Evolutionary conservation across 768 basidiomycete species (phyloP), one percentile per base, ranked within the genome.

Genomic region (Amanita molliuscula): DNA sequence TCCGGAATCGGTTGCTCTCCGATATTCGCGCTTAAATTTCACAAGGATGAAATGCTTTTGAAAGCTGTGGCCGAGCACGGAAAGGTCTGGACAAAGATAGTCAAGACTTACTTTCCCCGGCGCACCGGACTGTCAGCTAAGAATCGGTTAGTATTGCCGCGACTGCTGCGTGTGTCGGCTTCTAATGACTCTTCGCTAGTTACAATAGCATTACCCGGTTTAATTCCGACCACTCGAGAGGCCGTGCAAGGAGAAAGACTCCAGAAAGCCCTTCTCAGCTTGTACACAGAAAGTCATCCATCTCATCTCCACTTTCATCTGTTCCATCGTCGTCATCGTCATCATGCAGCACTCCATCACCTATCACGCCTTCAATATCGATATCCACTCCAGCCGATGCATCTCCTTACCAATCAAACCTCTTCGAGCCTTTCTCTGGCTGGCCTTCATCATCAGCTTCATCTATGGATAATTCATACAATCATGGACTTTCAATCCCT

Each of bases 21-120:
- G 29, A 46, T 13, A 42, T 15, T 51, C 28, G 23, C 23, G 42
- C 35, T 31, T 51, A 35, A 42, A 55, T 49, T 21, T 55, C 36
- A 10, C 8, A 53, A 78, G 78, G 78, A 80, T 50, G 71, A 73
- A 25, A 56, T 74, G 15, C 70, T 80, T n/a, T 63, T 80, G 18
- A 67, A 70, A 53, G 77, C 78, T 5, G 78, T 80, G 35, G 64
- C 71, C 41, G 70, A 73, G 48, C 75, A 78, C 51, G 78, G 78
- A 16, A 78, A 76, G 58, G 74, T 76, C 4, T 80, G 78, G 78
- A 77, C 78, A 0, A 78, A 78, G 58, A 80, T 80, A 40, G 78
- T 78, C 29, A 76, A 77, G 57, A 76, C 73, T 5, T 78, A 78
- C 56, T 78, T 80, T 61, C 78, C 78, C 42, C 77, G 78, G 4